Conservation (phyloP, 1,139 yeast genomes). For the Taphrina sp. region DNA sequence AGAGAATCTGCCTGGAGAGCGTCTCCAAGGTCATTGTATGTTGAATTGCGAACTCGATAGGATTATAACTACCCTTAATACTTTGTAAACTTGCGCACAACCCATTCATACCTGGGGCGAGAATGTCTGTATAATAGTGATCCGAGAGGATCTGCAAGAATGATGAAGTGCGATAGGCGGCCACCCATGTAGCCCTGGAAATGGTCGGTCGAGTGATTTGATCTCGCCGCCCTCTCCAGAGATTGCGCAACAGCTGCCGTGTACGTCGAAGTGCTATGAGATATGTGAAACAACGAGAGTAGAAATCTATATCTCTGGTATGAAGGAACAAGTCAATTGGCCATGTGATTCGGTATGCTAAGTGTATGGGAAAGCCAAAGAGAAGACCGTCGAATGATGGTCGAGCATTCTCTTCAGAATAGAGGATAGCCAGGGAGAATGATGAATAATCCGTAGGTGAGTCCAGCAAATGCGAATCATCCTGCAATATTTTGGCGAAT, state of each 20-base stretch:
- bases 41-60: too few species aligned
- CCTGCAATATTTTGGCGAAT: too few species aligned
- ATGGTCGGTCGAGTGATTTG: neutral
- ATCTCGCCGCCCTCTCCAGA: slow-evolving; percentile 11
- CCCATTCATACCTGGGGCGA: too few species aligned
- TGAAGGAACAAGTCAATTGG: neutral
- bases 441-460: too few species aligned
- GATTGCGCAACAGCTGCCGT: neutral
- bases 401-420: too few species aligned
- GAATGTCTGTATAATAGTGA: slow-evolving; percentile 3
- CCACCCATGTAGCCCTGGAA: slow-evolving; percentile 2
- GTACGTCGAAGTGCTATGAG: slow-evolving; percentile 3
- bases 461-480: too few species aligned
- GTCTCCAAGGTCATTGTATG: too few species aligned
- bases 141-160: slow-evolving; percentile 7
- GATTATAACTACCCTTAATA: too few species aligned
- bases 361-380: neutral
- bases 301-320: neutral
- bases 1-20: too few species aligned
- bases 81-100: too few species aligned
- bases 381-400: neutral
- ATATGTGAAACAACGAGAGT: slow-evolving; percentile 3
- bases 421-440: too few species aligned
- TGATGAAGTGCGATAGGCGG: slow-evolving; percentile 1
- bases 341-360: neutral